Conservation (phyloP, 2,329 filamentous ascomycete genomes). For the Fusarium brachygibbosum region DNA sequence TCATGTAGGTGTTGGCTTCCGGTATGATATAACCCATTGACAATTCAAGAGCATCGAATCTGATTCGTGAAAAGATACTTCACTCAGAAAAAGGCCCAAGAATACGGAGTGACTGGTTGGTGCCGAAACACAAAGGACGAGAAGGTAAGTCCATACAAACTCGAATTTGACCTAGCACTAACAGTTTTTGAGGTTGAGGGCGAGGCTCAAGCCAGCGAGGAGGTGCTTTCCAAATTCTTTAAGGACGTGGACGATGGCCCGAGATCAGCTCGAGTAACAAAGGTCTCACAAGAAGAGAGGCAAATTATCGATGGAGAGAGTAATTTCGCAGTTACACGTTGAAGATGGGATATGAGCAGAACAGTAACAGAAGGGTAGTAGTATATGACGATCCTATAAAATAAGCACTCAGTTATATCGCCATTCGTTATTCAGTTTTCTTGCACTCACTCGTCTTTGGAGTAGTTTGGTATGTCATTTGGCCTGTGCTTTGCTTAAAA, state of each 20-base stretch:
- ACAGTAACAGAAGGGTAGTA: background rate
- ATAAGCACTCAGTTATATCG: background rate
- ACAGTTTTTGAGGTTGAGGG: constrained; percentile 78
- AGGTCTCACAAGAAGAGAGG: constrained; percentile 78
- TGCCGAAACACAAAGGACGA: constrained; percentile 70
- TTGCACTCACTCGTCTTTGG: background rate
- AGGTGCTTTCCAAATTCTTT: constrained; percentile 76
- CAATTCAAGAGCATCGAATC: background rate
- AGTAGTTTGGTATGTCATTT: too few species aligned
- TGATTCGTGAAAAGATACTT: constrained; percentile 62
- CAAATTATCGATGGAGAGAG: constrained; percentile 75
- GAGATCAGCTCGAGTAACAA: constrained; percentile 76
- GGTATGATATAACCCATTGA: constrained; percentile 52
- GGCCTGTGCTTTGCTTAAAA: too few species aligned
- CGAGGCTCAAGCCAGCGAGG: constrained; percentile 83
- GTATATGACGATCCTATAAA: background rate
- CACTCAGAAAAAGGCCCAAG: constrained; percentile 64
- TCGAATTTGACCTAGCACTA: background rate
- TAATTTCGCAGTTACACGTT: constrained; percentile 71
- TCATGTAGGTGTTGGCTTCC: constrained; percentile 67
- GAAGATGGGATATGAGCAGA: constrained; percentile 15
- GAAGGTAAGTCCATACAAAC: constrained; percentile 58
- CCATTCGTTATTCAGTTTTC: background rate
- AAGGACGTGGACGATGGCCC: constrained; percentile 83
- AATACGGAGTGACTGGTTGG: constrained; percentile 70